Evolutionary conservation across 164 flowering plant genomes (phyloP), one percentile per base, ranked within the genome.

Genomic region (Kingdonia uniflora): DNA sequence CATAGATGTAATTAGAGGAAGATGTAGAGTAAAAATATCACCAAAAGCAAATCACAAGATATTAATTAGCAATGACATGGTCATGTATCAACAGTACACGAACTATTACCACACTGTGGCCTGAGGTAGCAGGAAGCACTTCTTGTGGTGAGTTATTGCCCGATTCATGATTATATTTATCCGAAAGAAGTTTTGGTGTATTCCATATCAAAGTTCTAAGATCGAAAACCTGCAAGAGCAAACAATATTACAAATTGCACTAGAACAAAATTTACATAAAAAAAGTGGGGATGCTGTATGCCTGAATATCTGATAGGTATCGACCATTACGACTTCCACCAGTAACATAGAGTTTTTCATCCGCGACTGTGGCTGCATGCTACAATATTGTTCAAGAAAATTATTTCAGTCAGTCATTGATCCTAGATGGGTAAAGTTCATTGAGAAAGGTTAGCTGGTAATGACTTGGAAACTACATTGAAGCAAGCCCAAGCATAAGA

Each of bases 281-380:
- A 43, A 11, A 24, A n/a, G 21, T n/a, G 19, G 41, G 11, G 19
- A 54, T 44, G 6, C 49, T 19, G 6, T 25, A 49, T 64, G 88
- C 97, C 92, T 94, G 90, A 59, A 87, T 58, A 74, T 83, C 95
- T 56, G 95, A 76, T 6, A 89, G 61, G 63, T 77, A 65, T 46
- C 97, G 78, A 49, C 99, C 99, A 76, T 86, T 86, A 44, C 95
- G 96, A 66, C 85, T 86, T 22, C 99, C 99, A 14, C 97, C 99
- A 55, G 54, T 55, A 55, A 94, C 64, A 65, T 81, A 92, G 17
- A 88, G 74, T 58, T 82, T 86, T 35, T 74, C 83, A 54, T 71
- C 79, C 57, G 71, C 80, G 33, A 81, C 74, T 40, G 62, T 71
- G 19, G 94, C 90, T 48, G 92, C 95, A 76, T 92, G 99, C 99